Conservation (phyloP, 1,284 basidiomycete genomes). For the Marasmius tenuissimus region DNA sequence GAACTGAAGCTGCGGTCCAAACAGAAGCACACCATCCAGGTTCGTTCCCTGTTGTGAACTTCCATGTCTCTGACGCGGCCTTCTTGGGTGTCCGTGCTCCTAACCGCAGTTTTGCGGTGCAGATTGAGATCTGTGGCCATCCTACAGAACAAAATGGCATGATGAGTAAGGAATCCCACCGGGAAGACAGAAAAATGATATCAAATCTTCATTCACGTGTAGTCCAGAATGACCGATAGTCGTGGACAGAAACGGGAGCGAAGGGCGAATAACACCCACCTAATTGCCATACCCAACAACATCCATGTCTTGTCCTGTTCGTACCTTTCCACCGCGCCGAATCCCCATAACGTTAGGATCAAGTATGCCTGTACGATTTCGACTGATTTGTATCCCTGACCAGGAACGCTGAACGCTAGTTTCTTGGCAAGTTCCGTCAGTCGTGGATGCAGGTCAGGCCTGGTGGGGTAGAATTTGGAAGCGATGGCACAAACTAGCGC, state of each 20-base stretch:
- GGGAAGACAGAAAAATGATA: slow-evolving; percentile 2
- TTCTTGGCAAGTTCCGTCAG: slow-evolving; percentile 86
- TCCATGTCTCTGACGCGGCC: slow-evolving; percentile 74
- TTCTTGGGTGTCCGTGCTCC: slow-evolving; percentile 72
- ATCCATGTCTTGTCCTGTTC: slow-evolving; percentile 98
- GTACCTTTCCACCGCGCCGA: slow-evolving; percentile 90
- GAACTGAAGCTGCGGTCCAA: slow-evolving; percentile 90
- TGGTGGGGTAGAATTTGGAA: slow-evolving; percentile 83
- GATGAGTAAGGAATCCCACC: not conserved
- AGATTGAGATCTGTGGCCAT: slow-evolving; percentile 97
- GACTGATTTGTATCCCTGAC: slow-evolving; percentile 88
- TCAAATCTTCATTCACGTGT: no score
- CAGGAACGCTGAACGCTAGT: slow-evolving; percentile 88
- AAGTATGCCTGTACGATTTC: slow-evolving; percentile 94
- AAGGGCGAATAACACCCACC: slow-evolving; percentile 36
- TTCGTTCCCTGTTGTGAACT: slow-evolving; percentile 91
- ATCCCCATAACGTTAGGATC: slow-evolving; percentile 80
- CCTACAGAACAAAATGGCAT: slow-evolving; percentile 35
- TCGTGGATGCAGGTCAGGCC: slow-evolving; percentile 81
- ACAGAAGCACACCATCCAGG: slow-evolving; percentile 91
- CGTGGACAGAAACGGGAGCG: slow-evolving; percentile 1
- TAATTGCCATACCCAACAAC: slow-evolving; percentile 82
- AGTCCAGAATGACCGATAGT: no score
- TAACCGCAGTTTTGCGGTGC: slow-evolving; percentile 81
- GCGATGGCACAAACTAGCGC: slow-evolving; percentile 87